These are phyloP conservation scores for Madurella mycetomatis DNA, from an alignment of 2,329 filamentous ascomycete species.

Conservation along the genomic window DNA sequence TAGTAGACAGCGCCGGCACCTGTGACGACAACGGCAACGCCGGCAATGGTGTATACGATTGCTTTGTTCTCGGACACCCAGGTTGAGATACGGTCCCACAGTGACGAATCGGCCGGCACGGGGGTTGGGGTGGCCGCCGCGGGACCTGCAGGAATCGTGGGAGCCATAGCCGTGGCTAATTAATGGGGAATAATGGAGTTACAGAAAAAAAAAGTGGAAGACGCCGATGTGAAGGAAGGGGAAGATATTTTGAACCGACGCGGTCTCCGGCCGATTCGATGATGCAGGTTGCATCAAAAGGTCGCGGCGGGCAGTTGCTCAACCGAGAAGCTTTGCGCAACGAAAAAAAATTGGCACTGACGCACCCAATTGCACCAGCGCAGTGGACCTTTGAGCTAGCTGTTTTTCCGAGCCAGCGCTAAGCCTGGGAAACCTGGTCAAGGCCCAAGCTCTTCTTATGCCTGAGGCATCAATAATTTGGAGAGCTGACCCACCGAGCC, in stretches of 20 bases:
- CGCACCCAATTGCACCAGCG: conserved; percentile 14
- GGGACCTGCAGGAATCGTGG: conserved; percentile 44
- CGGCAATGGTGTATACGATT: conserved; percentile 91
- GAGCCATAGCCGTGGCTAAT: conserved; percentile 39
- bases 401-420: conserved; percentile 16
- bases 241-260: conserved; percentile 6
- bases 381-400: conserved; percentile 7
- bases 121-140: conserved; percentile 41
- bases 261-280: conserved; percentile 10
- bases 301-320: conserved; percentile 5
- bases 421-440: background rate
- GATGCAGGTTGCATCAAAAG: conserved; percentile 18
- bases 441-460: too few relatives aligned
- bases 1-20: conserved; percentile 94
- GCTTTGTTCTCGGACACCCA: conserved; percentile 97
- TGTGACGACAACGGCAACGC: conserved; percentile 85
- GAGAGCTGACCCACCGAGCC: too few relatives aligned
- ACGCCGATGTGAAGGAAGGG: conserved; percentile 3
- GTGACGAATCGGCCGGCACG: conserved; percentile 57
- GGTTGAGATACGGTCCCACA: conserved; percentile 84
- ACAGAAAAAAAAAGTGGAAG: conserved; percentile 20
- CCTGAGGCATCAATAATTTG: too few relatives aligned
- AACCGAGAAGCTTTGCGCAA: conserved; percentile 16
- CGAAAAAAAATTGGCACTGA: conserved; percentile 22
- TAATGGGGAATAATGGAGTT: conserved; percentile 19